Evolutionary conservation across 2,329 filamentous ascomycete species (phyloP), one percentile per base, ranked within the genome.

Genomic region (Cadophora sp.): DNA sequence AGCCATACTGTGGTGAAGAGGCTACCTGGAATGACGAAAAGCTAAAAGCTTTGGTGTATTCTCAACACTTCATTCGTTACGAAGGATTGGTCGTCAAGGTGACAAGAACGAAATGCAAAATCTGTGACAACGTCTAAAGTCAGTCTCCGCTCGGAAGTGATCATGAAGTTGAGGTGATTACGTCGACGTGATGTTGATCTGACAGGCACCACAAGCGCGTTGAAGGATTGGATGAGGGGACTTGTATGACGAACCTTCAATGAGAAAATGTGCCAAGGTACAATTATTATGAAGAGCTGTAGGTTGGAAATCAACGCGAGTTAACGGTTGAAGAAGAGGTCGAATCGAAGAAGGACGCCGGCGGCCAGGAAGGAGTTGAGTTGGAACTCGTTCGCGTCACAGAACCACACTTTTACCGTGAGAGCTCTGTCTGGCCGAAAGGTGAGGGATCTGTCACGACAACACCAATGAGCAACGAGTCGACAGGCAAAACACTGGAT

Each of bases 1-100:
- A 84, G 92, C 92, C 92, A 96, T 95, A 80, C 79, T 91, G 84
- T 77, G 78, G 66, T 68, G 62, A 50, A 65, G 60, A 56, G 55
- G 63, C 46, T 53, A 48, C 65, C 61, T 24, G 61, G 56, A 60
- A 64, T 73, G 73, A 71, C 68, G 75, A 69, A 69, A 69, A 71
- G 72, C 68, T 72, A 68, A 69, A 59, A 67, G 72, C 71, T 69
- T 68, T 40, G 68, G 40, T 59, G 37, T 61, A 43, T 43, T 62
- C 61, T 69, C 73, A 72, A 51, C 31, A 50, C n/a, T 64, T 68
- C 69, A 69, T 73, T 71, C 65, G 69, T 69, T 69, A 70, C 26
- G 64, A 55, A 50, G 40, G 37, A 64, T 48, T 43, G 56, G 62
- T 53, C 65, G 53, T 56, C 65, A 63, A 48, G 24, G 53, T 62